These are phyloP conservation scores for Plenodomus biglobosus DNA, from an alignment of 2,329 filamentous ascomycete species.

Conservation along the genomic window DNA sequence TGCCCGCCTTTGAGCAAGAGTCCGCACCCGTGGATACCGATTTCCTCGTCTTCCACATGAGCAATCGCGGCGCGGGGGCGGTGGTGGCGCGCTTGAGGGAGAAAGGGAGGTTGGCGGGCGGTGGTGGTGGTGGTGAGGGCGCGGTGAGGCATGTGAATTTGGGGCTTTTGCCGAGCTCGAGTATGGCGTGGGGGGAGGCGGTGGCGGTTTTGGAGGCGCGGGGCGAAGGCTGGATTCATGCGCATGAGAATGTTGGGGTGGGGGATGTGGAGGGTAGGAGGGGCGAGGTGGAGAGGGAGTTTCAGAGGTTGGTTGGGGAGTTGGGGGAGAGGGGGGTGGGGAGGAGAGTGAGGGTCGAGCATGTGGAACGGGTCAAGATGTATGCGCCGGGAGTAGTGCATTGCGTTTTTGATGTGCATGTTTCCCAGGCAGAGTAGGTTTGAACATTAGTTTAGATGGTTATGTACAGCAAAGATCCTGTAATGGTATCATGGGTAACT, in stretches of 20 bases:
- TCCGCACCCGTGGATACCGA: constrained; percentile 6
- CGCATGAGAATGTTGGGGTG: constrained; percentile 61
- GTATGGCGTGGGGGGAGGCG: constrained; percentile 53
- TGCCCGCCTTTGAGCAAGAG: background rate
- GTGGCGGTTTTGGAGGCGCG: constrained; percentile 50
- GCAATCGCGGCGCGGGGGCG: constrained; percentile 40
- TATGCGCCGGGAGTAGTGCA: constrained; percentile 64
- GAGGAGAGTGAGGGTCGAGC: constrained; percentile 48
- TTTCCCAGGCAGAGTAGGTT: background rate
- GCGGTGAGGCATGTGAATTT: constrained; percentile 61
- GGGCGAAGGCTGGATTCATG: constrained; percentile 59
- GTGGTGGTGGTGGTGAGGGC: too few species aligned
- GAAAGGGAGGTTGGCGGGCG: constrained; percentile 5
- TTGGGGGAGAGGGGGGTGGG: background rate
- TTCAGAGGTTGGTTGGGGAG: constrained; percentile 43
- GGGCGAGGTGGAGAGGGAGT: constrained; percentile 45
- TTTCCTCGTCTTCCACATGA: constrained; percentile 47
- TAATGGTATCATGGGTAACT: too few species aligned
- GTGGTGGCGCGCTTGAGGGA: background rate
- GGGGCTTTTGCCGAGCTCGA: constrained; percentile 59
- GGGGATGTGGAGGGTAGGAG: constrained; percentile 25
- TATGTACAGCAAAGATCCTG: background rate
- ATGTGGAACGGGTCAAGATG: constrained; percentile 57
- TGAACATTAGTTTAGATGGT: background rate
- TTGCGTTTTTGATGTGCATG: constrained; percentile 59